Evolutionary conservation across 805 yeast species (phyloP).

Genomic region (Debaryomyces maramus): DNA sequence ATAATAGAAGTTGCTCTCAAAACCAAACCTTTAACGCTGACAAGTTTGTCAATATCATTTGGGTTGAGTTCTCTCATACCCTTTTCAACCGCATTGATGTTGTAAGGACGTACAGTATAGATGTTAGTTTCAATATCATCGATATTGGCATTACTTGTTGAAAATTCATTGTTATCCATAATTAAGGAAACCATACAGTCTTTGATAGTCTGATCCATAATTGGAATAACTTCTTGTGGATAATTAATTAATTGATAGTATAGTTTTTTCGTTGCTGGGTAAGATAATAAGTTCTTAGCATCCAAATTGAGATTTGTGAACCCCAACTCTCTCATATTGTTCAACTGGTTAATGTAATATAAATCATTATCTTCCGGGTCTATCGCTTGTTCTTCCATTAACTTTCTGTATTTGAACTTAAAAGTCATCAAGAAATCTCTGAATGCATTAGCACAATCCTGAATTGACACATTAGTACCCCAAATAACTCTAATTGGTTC

Average conservation of each 20-base stretch:
- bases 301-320: constrained; percentile 83
- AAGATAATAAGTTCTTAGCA: constrained; percentile 74
- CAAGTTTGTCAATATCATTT: constrained; percentile 89
- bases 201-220: constrained; percentile 94
- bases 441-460: constrained; percentile 78
- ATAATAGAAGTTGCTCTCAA: constrained; percentile 86
- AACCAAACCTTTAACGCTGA: constrained; percentile 86
- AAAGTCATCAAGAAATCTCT: constrained; percentile 82
- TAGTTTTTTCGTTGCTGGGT: constrained; percentile 70
- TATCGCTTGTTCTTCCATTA: constrained; percentile 39
- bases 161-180: constrained; percentile 41
- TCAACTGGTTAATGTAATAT: constrained; percentile 71
- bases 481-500: constrained; percentile 92
- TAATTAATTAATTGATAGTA: constrained; percentile 86
- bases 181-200: constrained; percentile 81
- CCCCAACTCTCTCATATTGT: constrained; percentile 74
- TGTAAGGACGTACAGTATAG: constrained; percentile 88
- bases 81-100: constrained; percentile 60
- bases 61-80: constrained; percentile 96
- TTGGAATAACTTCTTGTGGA: constrained; percentile 96
- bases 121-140: constrained; percentile 79
- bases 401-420: constrained; percentile 70
- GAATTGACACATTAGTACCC: constrained; percentile 97
- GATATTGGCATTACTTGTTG: constrained; percentile 33
- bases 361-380: constrained; percentile 64